Conservation (phyloP, 148 eudicot genomes). For the Rhododendron griersonianum region DNA sequence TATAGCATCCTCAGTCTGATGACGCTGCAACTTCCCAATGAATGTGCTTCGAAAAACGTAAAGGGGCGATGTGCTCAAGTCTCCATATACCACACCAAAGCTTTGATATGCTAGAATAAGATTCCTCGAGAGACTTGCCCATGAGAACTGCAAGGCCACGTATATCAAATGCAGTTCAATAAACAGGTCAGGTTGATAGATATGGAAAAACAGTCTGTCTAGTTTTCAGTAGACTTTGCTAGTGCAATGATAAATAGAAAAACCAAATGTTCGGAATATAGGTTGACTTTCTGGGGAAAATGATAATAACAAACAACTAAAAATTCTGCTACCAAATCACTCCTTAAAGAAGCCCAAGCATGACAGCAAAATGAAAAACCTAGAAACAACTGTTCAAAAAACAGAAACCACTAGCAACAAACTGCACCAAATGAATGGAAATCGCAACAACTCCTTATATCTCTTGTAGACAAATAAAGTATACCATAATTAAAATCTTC, state of each 20-base stretch:
- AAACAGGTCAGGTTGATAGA: not conserved
- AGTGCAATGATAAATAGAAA: not conserved
- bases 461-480: not conserved
- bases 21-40: constrained; percentile 42
- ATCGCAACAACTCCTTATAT: not conserved
- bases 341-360: not conserved
- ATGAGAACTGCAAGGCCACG: constrained; percentile 53
- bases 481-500: not conserved
- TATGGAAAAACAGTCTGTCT: not conserved
- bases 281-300: not conserved
- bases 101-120: constrained; percentile 90
- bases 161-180: constrained; percentile 9
- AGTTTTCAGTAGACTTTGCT: not conserved
- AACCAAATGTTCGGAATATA: not conserved
- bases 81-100: constrained; percentile 92
- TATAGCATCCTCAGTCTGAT: constrained; percentile 59
- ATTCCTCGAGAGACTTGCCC: constrained; percentile 48
- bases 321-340: not conserved
- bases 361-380: not conserved
- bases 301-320: not conserved
- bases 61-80: constrained; percentile 93
- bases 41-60: constrained; percentile 80
- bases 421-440: not conserved
- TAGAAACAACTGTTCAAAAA: not conserved
- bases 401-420: not conserved